Evolutionary conservation across 331 rosid genomes (phyloP), one percentile per base, ranked within the genome.

Genomic region (Pyracantha coccinea): DNA sequence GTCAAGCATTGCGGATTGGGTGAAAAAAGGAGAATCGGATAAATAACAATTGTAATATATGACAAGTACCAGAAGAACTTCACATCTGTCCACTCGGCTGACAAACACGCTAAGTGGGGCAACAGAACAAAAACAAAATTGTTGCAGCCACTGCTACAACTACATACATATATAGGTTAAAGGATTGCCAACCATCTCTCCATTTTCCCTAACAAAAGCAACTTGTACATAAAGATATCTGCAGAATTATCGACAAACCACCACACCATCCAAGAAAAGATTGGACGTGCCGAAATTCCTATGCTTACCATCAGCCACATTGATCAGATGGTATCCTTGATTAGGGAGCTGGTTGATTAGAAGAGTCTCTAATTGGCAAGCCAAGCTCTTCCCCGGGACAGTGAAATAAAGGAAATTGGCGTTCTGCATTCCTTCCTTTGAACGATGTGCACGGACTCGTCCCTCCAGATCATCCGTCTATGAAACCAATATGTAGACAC

Each of bases 391-490:
- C 4, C 14, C 45, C 14, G 45, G 45, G 60, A 92, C 97, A 31
- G 75, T 78, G 79, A 91, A 88, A 78, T 94, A 94, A 29, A 94
- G 84, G 64, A 94, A 87, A 47, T 79, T 38, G 5, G 87, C 44
- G 66, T 89, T 87, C 62, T 79, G 89, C 97, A 89, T 68, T 66
- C 93, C 97, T 77, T 86, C 97, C 79, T 87, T 92, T 11, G 81
- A 77, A 10, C 97, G 89, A 83, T 94, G 97, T 4, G 90, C 69
- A 20, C 63, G 81, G 33, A 92, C 81, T 45, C 97, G 82, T 24
- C 95, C 91, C 63, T 88, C 93, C 1, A 92, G 87, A 86, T 94
- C 97, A 80, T 94, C 99, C 8, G 93, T 88, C 99, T 94, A 53
- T 4, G 54, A 50, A 65, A 74, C 44, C 61, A 77, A 53, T 65